phyloP scores from a whole-genome alignment of 2,329 filamentous ascomycete species.

The Septoria petroselini region DNA sequence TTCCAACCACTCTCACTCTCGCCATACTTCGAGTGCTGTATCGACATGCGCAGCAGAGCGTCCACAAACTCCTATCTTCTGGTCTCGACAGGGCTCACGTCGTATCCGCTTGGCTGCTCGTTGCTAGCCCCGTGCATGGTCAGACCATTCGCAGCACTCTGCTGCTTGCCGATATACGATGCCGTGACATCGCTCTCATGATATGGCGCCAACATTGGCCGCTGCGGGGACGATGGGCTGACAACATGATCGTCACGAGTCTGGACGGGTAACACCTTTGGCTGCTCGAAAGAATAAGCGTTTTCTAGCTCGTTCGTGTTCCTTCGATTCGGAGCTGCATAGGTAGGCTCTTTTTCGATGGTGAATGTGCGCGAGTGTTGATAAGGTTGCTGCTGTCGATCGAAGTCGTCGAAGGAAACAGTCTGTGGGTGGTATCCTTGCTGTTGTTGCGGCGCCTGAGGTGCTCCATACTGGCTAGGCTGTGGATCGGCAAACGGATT shows the following conservation, averaged over 20 bases:
- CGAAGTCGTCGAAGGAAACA: constrained; percentile 25
- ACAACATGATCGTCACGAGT: constrained; percentile 14
- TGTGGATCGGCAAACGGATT: constrained; percentile 46
- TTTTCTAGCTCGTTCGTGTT: constrained; percentile 31
- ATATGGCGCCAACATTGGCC: constrained; percentile 31
- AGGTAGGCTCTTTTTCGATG: constrained; percentile 25
- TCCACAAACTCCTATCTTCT: constrained; percentile 8
- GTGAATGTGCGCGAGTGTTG: constrained; percentile 25
- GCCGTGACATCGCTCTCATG: constrained; percentile 38
- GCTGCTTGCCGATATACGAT: constrained; percentile 45
- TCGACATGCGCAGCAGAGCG: not conserved
- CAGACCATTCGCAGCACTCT: constrained; percentile 43
- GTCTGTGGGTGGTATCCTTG: constrained; percentile 21
- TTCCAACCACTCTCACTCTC: not conserved
- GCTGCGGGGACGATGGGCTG: constrained; percentile 18
- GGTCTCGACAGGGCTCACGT: constrained; percentile 25
- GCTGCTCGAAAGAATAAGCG: constrained; percentile 23
- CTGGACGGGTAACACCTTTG: constrained; percentile 21
- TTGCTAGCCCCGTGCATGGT: constrained; percentile 46
- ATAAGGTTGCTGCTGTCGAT: constrained; percentile 14
- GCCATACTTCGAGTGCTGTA: too few relatives aligned
- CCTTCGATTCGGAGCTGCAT: constrained; percentile 19
- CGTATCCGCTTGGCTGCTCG: constrained; percentile 17
- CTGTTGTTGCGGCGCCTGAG: constrained; percentile 9
- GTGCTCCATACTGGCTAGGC: constrained; percentile 23